A percentile compares a stretch with the other conserved stretches of the same genome.
phyloP scores from a whole-genome alignment of 257 asterid genomes.

The Plectranthus barbatus region DNA sequence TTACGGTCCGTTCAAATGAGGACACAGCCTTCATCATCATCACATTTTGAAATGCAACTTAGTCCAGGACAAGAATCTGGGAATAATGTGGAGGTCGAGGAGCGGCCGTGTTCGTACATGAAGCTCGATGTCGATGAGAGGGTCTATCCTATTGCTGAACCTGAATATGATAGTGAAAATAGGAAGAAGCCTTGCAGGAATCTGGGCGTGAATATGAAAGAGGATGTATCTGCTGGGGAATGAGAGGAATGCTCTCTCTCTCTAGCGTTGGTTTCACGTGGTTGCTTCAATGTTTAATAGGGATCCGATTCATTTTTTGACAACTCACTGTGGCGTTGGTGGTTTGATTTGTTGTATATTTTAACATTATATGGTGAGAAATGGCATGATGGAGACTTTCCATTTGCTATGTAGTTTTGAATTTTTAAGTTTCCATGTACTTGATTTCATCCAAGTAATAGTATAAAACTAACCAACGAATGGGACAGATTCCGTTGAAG shows the following conservation, averaged over 20 bases:
- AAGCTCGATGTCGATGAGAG: conserved; percentile 47
- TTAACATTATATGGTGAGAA: too few relatives aligned
- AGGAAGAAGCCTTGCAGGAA: conserved; percentile 36
- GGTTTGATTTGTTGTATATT: too few relatives aligned
- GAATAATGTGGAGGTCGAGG: conserved; percentile 51
- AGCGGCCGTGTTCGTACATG: conserved; percentile 44
- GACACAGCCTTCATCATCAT: conserved; percentile 52
- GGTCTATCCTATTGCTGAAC: conserved; percentile 40
- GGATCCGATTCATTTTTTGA: too few relatives aligned
- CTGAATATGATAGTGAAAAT: conserved; percentile 38
- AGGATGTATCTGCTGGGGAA: conserved; percentile 22
- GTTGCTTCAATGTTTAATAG: too few relatives aligned
- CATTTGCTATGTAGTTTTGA: too few relatives aligned
- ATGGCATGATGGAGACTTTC: too few relatives aligned
- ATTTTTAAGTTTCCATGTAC: too few relatives aligned
- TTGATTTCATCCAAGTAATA: too few relatives aligned
- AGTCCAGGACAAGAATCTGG: conserved; percentile 47
- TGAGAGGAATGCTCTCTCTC: background rate
- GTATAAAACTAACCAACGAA: too few relatives aligned
- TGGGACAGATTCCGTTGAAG: too few relatives aligned
- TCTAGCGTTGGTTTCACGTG: background rate
- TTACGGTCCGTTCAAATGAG: conserved; percentile 90
- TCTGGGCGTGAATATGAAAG: conserved; percentile 28
- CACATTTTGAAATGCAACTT: conserved; percentile 37
- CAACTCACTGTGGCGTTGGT: too few relatives aligned